These are phyloP conservation scores for Stachybotrys elegans DNA, from an alignment of 2,329 filamentous ascomycete species.

Conservation along the genomic window DNA sequence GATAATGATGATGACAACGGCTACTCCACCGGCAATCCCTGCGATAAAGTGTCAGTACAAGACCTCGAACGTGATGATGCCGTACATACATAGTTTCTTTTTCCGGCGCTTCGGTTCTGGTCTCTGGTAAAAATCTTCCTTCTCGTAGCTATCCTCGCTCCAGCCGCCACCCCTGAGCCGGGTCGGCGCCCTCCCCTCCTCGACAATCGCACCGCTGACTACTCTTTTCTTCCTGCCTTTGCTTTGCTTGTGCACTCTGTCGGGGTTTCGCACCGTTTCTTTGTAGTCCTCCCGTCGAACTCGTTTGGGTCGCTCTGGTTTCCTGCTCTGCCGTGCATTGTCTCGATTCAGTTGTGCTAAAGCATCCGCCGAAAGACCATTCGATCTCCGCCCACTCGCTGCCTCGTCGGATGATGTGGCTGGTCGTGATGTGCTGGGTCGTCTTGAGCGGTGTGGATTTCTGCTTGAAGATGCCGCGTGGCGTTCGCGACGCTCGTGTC, in stretches of 20 bases:
- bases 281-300: conserved; percentile 14
- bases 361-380: conserved; percentile 45
- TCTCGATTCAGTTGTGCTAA: conserved; percentile 61
- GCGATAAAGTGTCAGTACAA: too few relatives aligned
- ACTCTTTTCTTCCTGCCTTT: conserved; percentile 52
- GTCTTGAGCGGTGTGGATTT: conserved; percentile 31
- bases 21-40: conserved; percentile 52
- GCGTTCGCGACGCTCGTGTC: too few relatives aligned
- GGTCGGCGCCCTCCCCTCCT: conserved; percentile 53
- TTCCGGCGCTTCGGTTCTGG: conserved; percentile 42
- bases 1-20: conserved; percentile 59
- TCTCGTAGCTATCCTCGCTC: conserved; percentile 39
- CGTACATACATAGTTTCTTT: conserved; percentile 57
- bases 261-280: conserved; percentile 15
- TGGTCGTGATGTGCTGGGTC: conserved; percentile 25
- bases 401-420: conserved; percentile 28
- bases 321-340: conserved; percentile 47
- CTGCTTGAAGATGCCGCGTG: conserved; percentile 23
- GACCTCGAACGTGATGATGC: not conserved
- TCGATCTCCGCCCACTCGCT: conserved; percentile 18
- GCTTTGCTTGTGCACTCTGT: conserved; percentile 26
- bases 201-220: conserved; percentile 65
- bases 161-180: conserved; percentile 39
- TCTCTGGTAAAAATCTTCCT: conserved; percentile 42
- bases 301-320: conserved; percentile 34